Percentiles rank a stretch among this genome's conserved stretches.
Conservation (phyloP, 345 rosid species). For the Aethionema arabicum region DNA sequence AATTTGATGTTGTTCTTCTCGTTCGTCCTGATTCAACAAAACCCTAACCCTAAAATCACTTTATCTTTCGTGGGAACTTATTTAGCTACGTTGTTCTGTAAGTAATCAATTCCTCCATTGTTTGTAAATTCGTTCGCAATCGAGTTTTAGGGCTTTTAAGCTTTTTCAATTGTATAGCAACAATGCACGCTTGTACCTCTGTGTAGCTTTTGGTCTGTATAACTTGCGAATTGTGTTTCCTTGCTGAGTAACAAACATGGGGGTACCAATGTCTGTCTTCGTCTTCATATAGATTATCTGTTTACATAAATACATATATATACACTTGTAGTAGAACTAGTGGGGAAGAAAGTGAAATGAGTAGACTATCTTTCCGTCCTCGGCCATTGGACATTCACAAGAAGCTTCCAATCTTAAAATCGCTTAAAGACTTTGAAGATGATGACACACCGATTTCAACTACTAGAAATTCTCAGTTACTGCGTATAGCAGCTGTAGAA, state of each 20-base stretch:
- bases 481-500: conserved; percentile 57
- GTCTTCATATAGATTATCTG: background rate
- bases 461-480: conserved; percentile 76
- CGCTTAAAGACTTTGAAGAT: conserved; percentile 88
- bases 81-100: conserved; percentile 8
- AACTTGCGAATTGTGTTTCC: too few relatives aligned
- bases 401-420: conserved; percentile 92
- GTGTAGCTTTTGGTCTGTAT: too few relatives aligned
- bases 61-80: background rate
- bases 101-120: background rate
- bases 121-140: background rate
- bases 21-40: conserved; percentile 22
- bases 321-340: conserved; percentile 23
- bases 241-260: too few relatives aligned
- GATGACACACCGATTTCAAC: conserved; percentile 76
- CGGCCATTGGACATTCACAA: conserved; percentile 95
- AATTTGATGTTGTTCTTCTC: background rate
- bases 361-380: conserved; percentile 93
- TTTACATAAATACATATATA: background rate
- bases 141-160: background rate
- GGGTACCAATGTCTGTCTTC: background rate
- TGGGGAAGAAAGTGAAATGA: conserved; percentile 48
- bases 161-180: background rate
- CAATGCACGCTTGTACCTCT: too few relatives aligned
- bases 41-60: conserved; percentile 31